These are phyloP conservation scores for Spathaspora sp. DNA, from an alignment of 805 yeast species.

Conservation along the genomic window DNA sequence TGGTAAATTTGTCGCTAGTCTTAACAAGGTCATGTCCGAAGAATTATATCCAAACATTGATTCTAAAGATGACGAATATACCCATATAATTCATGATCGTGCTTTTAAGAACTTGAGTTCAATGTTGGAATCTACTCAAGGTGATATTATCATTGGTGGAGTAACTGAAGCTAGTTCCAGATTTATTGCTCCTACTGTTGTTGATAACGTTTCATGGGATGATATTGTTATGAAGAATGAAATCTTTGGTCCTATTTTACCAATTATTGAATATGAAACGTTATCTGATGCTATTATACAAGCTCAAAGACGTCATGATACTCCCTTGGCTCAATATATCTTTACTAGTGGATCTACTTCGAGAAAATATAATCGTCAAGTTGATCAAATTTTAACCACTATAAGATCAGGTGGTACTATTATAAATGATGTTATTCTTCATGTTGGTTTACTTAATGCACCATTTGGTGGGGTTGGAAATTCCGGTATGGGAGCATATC, in stretches of 20 bases:
- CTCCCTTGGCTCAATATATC: conserved; percentile 79
- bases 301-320: conserved; percentile 51
- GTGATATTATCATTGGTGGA: conserved; percentile 50
- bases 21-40: conserved; percentile 36
- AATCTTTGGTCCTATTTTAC: conserved; percentile 82
- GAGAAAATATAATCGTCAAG: conserved; percentile 41
- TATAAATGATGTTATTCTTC: conserved; percentile 70
- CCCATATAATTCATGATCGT: conserved; percentile 59
- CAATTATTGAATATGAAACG: conserved; percentile 54
- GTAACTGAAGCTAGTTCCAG: conserved; percentile 33
- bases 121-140: conserved; percentile 48
- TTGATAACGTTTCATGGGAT: conserved; percentile 57
- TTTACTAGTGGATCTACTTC: conserved; percentile 48
- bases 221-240: conserved; percentile 76
- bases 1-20: conserved; percentile 43
- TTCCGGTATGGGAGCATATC: conserved; percentile 83
- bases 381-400: conserved; percentile 40
- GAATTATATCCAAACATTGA: conserved; percentile 41
- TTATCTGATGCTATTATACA: conserved; percentile 42
- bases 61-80: conserved; percentile 23
- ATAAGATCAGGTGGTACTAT: conserved; percentile 72
- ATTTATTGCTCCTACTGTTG: conserved; percentile 70
- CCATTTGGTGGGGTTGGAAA: conserved; percentile 93
- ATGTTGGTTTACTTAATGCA: conserved; percentile 60
- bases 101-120: conserved; percentile 47